Percentiles rank a stretch among this genome's conserved stretches.
phyloP scores from a whole-genome alignment of 441 rosid genomes.

The Pelargonium exstipulatum region DNA sequence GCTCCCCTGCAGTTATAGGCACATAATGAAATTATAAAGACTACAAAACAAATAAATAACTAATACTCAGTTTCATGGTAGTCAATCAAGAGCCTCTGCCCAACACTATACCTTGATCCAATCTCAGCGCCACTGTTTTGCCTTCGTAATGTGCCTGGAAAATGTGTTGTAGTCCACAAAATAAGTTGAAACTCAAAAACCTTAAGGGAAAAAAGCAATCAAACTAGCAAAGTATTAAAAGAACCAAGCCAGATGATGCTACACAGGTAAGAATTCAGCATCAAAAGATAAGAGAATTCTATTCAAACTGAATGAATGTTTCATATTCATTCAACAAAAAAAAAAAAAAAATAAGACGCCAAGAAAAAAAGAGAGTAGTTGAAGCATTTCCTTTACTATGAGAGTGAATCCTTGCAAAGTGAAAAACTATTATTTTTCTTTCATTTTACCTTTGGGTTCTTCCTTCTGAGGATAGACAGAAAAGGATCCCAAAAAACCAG shows the following conservation, averaged over 20 bases:
- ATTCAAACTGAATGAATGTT: not conserved
- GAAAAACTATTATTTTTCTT: not conserved
- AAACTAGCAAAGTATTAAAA: not conserved
- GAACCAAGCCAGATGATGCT: not conserved
- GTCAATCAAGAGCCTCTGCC: constrained; percentile 4
- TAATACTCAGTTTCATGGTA: not conserved
- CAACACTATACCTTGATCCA: constrained; percentile 42
- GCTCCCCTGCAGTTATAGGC: constrained; percentile 32
- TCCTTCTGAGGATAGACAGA: constrained; percentile 56
- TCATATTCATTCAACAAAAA: no score
- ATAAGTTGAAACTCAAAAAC: not conserved
- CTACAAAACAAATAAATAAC: not conserved
- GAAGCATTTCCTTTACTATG: not conserved
- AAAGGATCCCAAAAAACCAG: constrained; percentile 68
- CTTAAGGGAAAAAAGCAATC: not conserved
- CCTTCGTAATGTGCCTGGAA: no score
- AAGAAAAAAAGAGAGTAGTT: not conserved
- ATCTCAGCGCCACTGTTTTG: constrained; percentile 50
- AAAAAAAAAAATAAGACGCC: not conserved
- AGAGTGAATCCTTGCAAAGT: not conserved
- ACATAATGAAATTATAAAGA: not conserved
- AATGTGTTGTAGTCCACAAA: not conserved
- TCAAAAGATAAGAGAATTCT: not conserved
- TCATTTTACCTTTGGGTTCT: constrained; percentile 45
- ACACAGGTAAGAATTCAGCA: not conserved